Evolutionary conservation across 2,329 filamentous ascomycete genomes (phyloP), one percentile per base, ranked within the genome.

Genomic region (Davidsoniella eucalypti): DNA sequence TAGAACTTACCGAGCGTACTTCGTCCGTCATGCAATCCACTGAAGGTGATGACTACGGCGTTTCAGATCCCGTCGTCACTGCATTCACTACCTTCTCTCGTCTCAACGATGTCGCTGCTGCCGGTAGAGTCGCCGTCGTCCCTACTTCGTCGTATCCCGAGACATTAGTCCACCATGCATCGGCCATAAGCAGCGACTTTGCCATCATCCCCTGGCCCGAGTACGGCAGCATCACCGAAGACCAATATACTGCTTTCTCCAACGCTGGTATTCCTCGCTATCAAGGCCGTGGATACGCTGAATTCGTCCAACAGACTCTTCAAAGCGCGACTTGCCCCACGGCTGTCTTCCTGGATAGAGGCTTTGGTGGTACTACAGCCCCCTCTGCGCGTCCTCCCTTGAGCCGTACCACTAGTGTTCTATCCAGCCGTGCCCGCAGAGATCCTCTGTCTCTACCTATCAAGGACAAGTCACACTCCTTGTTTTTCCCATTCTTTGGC

Each of bases 1-100:
- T 93, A 45, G 85, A 93, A 60, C 75, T 96, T 10, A 93, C 86
- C 0, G 88, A 95, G 58, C 87, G 90, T 72, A 84, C 86, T 40
- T 95, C 90, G 0, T 88, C 87, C 16, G 90, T 95, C 58, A 96
- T 96, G 90, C 82, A 86, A 58, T 86, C 94, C 9, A 82, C 87
- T 0, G 87, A 93, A 59, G 72, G 82, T 2, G 82, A 87, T 38
- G 85, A 92, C 45, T 74, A 79, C 54, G 90, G 96, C 58, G 45
- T 51, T 44, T 51, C 29, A 7, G 49, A 51, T 7, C 87, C 90
- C 0, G 81, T 96, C 3, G 78, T 95, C 50, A 94, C 94, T 61
- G 84, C 86, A 0, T 95, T 95, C 72, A 78, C 84, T 44, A 86
- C 87, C 0, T 88, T 95, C 57, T 87, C 86, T 1, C 82, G 84